Conservation (phyloP, 2,329 filamentous ascomycete genomes). For the Colletotrichum abscissum region DNA sequence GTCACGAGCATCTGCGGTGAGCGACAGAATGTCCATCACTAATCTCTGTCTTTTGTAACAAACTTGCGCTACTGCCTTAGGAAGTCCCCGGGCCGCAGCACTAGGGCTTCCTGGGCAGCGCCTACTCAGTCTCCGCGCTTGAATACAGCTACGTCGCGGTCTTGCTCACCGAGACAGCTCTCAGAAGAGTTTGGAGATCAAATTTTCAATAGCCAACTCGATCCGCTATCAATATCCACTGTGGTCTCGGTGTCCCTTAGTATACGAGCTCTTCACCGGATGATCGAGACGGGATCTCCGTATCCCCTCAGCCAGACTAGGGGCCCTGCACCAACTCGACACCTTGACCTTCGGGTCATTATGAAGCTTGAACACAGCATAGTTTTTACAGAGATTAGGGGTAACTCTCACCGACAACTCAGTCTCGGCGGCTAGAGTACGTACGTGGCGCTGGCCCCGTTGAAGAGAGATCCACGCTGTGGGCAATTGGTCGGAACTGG, state of each 20-base stretch:
- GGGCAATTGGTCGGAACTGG: slow-evolving; percentile 8
- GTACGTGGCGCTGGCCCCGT: neutral
- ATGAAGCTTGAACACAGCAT: neutral
- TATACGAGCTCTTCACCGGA: slow-evolving; percentile 3
- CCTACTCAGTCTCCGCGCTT: neutral
- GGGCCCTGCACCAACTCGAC: neutral
- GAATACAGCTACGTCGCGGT: neutral
- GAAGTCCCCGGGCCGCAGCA: neutral
- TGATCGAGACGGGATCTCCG: neutral
- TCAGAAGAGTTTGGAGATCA: neutral
- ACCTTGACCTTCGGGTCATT: slow-evolving; percentile 8
- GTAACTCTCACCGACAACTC: neutral
- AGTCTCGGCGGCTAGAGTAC: neutral
- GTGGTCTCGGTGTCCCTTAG: slow-evolving; percentile 8
- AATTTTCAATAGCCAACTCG: neutral
- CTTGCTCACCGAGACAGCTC: neutral
- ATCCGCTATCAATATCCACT: neutral
- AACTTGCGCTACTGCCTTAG: neutral
- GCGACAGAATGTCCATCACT: neutral
- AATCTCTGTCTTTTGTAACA: neutral
- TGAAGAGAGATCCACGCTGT: slow-evolving; percentile 7
- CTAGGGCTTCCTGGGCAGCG: neutral
- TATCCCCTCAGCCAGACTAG: neutral
- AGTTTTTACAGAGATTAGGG: neutral
- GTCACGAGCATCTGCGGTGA: neutral